Conservation (phyloP, 495 filamentous ascomycete genomes). For the Durotheca rogersii region DNA sequence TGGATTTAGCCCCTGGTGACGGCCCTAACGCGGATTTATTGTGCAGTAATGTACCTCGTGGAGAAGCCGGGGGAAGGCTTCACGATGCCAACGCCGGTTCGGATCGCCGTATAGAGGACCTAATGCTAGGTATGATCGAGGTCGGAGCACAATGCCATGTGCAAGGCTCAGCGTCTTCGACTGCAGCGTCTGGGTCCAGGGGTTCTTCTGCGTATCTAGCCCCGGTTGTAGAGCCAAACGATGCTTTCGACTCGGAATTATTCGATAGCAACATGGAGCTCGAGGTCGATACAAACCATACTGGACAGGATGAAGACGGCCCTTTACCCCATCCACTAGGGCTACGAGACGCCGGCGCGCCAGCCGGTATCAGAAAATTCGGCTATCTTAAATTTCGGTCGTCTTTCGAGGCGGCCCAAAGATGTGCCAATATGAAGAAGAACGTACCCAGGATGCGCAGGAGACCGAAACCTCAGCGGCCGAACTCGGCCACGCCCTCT, state of each 20-base stretch:
- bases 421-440: conserved; percentile 45
- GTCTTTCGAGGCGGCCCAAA: conserved; percentile 43
- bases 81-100: conserved; percentile 16
- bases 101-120: conserved; percentile 29
- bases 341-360: conserved; percentile 30
- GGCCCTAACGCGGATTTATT: background rate
- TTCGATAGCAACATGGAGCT: conserved; percentile 20
- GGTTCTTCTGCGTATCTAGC: conserved; percentile 1
- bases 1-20: background rate
- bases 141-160: conserved; percentile 42
- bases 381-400: conserved; percentile 41
- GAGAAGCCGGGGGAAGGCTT: conserved; percentile 19
- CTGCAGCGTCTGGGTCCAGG: conserved; percentile 13
- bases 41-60: conserved; percentile 11
- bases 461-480: conserved; percentile 29
- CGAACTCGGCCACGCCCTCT: conserved; percentile 17
- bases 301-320: conserved; percentile 20
- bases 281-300: conserved; percentile 34
- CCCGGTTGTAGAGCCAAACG: conserved; percentile 17
- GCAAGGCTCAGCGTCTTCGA: conserved; percentile 18
- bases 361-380: conserved; percentile 40
- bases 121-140: conserved; percentile 41
- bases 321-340: conserved; percentile 20
- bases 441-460: conserved; percentile 47
- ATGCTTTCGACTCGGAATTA: conserved; percentile 19